Evolutionary conservation across 257 asterid species (phyloP), one percentile per base, ranked within the genome.

Genomic region (Cordia subcordata): DNA sequence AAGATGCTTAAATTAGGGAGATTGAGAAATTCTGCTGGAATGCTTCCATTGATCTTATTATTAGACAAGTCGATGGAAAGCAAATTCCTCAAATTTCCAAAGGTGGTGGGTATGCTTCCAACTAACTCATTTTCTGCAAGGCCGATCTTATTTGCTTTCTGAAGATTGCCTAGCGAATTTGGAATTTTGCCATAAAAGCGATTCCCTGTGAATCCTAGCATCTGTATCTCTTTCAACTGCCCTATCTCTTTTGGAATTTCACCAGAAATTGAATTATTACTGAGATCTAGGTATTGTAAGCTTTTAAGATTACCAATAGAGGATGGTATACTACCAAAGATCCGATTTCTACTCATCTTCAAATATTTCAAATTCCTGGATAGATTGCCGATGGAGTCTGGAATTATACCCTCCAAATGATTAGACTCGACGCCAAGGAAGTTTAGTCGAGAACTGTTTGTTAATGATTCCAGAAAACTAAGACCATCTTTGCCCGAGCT

Each of bases 241-340:
- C 91, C 88, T 16, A 85, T 67, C 63, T 69, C 88, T 20, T 51
- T 17, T 13, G 90, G 90, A 19, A 82, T 82, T 61, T 74, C 72
- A 18, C 91, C 86, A 1, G 83, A 75, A 54, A 82, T 39, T 0
- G 67, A 44, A 57, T 22, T 53, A 10, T 76, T 50, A 16, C 79
- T 67, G 68, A 80, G 9, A 50, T 70, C 74, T 42, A 85, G 49
- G 46, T 74, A 55, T 1, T 67, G 64, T 64, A 85, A 66, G 18
- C 70, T 70, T 22, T 46, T 61, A 10, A 85, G 84, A 33, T 66
- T 80, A 44, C 87, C 80, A 61, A 82, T 64, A 56, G 90, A 76
- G 63, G 81, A 23, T 13, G 90, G 90, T 18, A 82, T 78, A 15
- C 53, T 20, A 6, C 94, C 85, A 37, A 53, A 39, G 4, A 78